A percentile compares a stretch with the other conserved stretches of the same genome.
Evolutionary conservation across 169 alveolate species (phyloP).

Genomic region (Cryptosporidium felis): DNA sequence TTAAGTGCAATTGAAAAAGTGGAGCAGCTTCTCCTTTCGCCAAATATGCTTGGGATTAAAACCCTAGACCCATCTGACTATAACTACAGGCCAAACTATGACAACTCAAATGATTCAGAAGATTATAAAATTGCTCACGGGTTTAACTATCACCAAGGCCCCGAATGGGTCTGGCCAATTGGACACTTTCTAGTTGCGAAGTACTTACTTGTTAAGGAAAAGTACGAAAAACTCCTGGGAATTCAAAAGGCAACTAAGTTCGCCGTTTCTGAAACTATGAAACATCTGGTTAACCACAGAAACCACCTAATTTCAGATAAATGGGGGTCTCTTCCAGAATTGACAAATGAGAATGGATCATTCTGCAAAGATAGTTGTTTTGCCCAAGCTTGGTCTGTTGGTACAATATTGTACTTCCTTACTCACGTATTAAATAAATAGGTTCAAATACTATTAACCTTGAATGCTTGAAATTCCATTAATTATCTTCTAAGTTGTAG

Average conservation of each 20-base stretch:
- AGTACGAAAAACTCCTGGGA: slow-evolving; percentile 1
- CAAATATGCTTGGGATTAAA: slow-evolving; percentile 85
- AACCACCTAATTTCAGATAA: slow-evolving; percentile 74
- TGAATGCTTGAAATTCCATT: no score
- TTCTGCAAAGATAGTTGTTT: slow-evolving; percentile 84
- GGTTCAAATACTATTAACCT: no score
- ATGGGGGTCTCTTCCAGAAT: slow-evolving; percentile 92
- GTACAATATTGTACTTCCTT: slow-evolving; percentile 70
- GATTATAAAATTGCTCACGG: slow-evolving; percentile 84
- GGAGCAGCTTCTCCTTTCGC: slow-evolving; percentile 74
- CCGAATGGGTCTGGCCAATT: slow-evolving; percentile 96
- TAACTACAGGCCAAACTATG: slow-evolving; percentile 85
- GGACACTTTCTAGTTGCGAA: slow-evolving; percentile 87
- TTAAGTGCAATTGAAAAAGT: slow-evolving; percentile 75
- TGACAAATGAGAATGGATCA: slow-evolving; percentile 88
- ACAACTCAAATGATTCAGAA: slow-evolving; percentile 82
- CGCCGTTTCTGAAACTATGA: slow-evolving; percentile 73
- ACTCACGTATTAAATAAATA: neutral
- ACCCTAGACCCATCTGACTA: slow-evolving; percentile 86
- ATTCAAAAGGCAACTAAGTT: slow-evolving; percentile 68
- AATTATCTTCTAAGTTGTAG: no score
- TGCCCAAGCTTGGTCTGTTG: slow-evolving; percentile 87
- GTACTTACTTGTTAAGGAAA: slow-evolving; percentile 71
- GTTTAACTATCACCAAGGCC: slow-evolving; percentile 92
- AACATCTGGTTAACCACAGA: slow-evolving; percentile 78